These are phyloP conservation scores for Apiosordaria backusii DNA, from an alignment of 495 filamentous ascomycete genomes.

Conservation along the genomic window DNA sequence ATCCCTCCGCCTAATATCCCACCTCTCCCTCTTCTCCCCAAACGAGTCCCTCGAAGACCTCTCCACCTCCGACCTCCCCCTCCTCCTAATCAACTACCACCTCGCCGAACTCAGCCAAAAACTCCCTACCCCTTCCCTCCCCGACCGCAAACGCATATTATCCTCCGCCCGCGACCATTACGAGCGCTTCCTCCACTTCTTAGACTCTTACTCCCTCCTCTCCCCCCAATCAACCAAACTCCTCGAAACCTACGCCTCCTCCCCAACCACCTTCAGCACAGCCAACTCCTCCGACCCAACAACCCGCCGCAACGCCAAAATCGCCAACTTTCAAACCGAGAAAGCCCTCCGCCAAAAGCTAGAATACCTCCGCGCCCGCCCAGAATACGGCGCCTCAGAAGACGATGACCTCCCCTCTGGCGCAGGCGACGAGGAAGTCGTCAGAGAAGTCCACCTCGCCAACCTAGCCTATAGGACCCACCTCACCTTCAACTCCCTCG, in stretches of 20 bases:
- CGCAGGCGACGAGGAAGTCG: conserved; percentile 66
- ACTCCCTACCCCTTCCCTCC: conserved; percentile 51
- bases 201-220: conserved; percentile 77
- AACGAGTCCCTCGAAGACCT: conserved; percentile 92
- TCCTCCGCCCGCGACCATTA: conserved; percentile 61
- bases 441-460: conserved; percentile 73
- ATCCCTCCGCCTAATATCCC: conserved; percentile 63
- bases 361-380: conserved; percentile 48
- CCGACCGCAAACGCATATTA: conserved; percentile 61
- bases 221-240: conserved; percentile 63
- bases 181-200: conserved; percentile 68
- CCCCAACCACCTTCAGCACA: conserved; percentile 64
- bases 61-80: conserved; percentile 77
- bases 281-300: conserved; percentile 63
- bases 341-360: conserved; percentile 83
- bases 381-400: conserved; percentile 33
- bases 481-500: conserved; percentile 78
- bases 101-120: conserved; percentile 36
- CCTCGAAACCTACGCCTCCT: conserved; percentile 65
- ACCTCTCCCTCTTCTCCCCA: conserved; percentile 77
- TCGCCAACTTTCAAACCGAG: conserved; percentile 78
- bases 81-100: conserved; percentile 39
- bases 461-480: conserved; percentile 69
- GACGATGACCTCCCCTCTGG: conserved; percentile 69
- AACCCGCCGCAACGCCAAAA: conserved; percentile 74